phyloP scores from a whole-genome alignment of 495 filamentous ascomycete genomes.

The Lasiosphaeria ovina region DNA sequence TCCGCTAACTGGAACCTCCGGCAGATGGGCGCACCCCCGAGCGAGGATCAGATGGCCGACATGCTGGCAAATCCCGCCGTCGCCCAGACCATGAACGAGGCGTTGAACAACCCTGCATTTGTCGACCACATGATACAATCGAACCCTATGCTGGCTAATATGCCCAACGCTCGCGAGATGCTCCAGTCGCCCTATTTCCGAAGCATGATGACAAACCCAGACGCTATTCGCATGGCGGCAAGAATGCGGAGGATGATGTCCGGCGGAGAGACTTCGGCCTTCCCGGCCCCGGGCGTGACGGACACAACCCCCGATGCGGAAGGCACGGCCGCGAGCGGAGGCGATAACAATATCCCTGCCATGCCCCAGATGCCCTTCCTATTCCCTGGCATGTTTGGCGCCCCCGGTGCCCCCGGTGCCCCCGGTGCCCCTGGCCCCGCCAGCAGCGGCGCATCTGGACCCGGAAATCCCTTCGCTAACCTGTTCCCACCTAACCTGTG shows the following conservation, averaged over 20 bases:
- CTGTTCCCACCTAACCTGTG: constrained; percentile 72
- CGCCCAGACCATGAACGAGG: constrained; percentile 83
- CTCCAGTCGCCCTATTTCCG: constrained; percentile 83
- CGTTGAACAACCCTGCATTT: constrained; percentile 86
- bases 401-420: constrained; percentile 17
- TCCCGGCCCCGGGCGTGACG: constrained; percentile 86
- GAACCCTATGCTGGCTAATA: constrained; percentile 83
- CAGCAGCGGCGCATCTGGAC: constrained; percentile 24
- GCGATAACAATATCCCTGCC: constrained; percentile 11
- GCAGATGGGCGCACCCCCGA: constrained; percentile 87
- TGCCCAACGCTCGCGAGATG: constrained; percentile 78
- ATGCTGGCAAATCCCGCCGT: constrained; percentile 88
- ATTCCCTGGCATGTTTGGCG: constrained; percentile 30
- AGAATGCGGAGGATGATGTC: constrained; percentile 74
- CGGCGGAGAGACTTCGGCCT: constrained; percentile 48
- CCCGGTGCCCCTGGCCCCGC: constrained; percentile 39
- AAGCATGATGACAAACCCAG: constrained; percentile 93
- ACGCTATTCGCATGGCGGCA: constrained; percentile 72
- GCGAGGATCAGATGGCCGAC: constrained; percentile 71
- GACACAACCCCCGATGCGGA: constrained; percentile 59
- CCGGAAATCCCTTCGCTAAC: constrained; percentile 67
- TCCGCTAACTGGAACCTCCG: constrained; percentile 29
- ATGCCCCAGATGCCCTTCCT: constrained; percentile 41
- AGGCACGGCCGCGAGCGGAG: constrained; percentile 17
- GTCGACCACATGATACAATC: constrained; percentile 88